Evolutionary conservation across 495 filamentous ascomycete genomes (phyloP).

Genomic region (Neurospora sp.): DNA sequence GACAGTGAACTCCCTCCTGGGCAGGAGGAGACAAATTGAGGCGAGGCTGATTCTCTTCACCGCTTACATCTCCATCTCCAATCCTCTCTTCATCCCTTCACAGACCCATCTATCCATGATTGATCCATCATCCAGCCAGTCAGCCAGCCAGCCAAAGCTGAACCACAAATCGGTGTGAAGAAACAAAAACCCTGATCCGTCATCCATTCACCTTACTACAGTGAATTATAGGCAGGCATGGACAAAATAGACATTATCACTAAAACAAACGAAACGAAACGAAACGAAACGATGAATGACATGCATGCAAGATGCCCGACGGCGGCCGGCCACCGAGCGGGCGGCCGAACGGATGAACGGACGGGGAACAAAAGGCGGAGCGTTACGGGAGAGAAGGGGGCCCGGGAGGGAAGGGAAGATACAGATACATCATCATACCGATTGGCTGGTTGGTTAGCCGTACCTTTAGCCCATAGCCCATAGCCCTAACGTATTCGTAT

Average conservation of each 20-base stretch:
- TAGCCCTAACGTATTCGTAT: not conserved
- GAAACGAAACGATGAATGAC: not conserved
- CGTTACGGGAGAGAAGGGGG: not conserved
- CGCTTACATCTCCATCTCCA: not conserved
- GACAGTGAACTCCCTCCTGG: not conserved
- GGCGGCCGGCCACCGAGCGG: not conserved
- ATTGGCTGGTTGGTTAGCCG: not conserved
- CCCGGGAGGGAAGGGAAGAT: too few relatives aligned
- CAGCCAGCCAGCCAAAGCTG: not conserved
- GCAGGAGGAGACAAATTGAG: not conserved
- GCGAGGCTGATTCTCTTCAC: not conserved
- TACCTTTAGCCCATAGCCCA: not conserved
- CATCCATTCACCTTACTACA: not conserved
- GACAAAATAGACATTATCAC: not conserved
- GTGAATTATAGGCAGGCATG: not conserved
- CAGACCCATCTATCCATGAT: not conserved
- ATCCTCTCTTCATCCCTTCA: not conserved
- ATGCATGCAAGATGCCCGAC: not conserved
- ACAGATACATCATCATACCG: not conserved
- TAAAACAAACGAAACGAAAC: not conserved
- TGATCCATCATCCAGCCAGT: not conserved
- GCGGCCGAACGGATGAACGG: not conserved
- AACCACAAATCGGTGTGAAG: not conserved
- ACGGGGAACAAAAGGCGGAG: not conserved
- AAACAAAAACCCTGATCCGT: not conserved